phyloP scores from a whole-genome alignment of 352 stramenopile species.

The Globisporangium canariense region DNA sequence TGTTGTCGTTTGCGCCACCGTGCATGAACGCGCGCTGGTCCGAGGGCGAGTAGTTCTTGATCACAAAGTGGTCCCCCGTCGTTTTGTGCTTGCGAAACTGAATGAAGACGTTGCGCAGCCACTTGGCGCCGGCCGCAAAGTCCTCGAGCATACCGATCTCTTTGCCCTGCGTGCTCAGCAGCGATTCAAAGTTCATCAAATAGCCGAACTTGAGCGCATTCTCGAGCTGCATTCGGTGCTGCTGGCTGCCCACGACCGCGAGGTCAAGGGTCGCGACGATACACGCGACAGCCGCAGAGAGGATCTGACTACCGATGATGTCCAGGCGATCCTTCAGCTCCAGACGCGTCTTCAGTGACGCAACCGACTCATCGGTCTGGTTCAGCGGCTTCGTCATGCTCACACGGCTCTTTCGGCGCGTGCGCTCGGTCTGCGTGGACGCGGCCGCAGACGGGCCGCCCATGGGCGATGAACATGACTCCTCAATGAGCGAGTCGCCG shows the following conservation, averaged over 20 bases:
- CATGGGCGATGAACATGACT: conserved; percentile 27
- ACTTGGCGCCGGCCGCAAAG: conserved; percentile 78
- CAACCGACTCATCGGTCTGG: conserved; percentile 36
- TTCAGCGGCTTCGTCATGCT: conserved; percentile 16
- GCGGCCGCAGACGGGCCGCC: conserved; percentile 18
- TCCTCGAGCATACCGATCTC: conserved; percentile 95
- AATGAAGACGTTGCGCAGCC: conserved; percentile 76
- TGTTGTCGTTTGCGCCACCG: conserved; percentile 15
- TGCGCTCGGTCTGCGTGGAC: conserved; percentile 25
- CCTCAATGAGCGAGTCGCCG: conserved; percentile 31
- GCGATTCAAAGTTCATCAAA: conserved; percentile 80
- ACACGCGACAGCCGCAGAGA: conserved; percentile 68
- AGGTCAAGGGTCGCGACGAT: conserved; percentile 67
- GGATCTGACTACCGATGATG: conserved; percentile 70
- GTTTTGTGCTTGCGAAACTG: conserved; percentile 58
- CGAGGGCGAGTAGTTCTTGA: conserved; percentile 56
- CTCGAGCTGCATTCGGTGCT: conserved; percentile 56
- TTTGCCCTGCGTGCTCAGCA: conserved; percentile 91
- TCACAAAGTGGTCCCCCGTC: conserved; percentile 42
- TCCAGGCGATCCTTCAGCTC: conserved; percentile 69
- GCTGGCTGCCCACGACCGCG: conserved; percentile 45
- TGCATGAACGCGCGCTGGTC: conserved; percentile 23
- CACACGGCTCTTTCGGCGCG: conserved; percentile 16
- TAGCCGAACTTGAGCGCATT: conserved; percentile 57
- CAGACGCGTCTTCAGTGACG: conserved; percentile 59